Evolutionary conservation across 495 filamentous ascomycete genomes (phyloP), one percentile per base, ranked within the genome.

Genomic region (Pseudomonodictys pantanalensis): DNA sequence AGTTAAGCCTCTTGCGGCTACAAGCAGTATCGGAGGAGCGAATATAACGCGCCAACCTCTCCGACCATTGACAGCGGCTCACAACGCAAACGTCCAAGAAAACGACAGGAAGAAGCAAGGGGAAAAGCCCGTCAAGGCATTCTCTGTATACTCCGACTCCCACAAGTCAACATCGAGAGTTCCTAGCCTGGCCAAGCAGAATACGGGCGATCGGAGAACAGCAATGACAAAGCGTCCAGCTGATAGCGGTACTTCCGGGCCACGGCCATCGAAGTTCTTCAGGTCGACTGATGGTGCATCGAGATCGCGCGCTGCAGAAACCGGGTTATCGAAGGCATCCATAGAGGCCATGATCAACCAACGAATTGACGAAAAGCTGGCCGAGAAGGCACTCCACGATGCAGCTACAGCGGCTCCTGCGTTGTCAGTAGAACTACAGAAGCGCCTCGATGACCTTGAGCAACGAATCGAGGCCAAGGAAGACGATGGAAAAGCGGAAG

Each of bases 331-430:
- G 3, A 86, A 88, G 24, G 84, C 81, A n/a, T 84, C 81, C 53
- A 92, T 96, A 35, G 92, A 96, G 66, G 90, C 91, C 42, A 84
- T 97, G 72, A 89, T 98, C 6, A 88, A 93, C 69, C 87, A 84
- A 67, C 95, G 95, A 62, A 89, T 98, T 0, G 86, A 86, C 42
- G 92, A 95, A 69, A 89, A 93, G 29, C 75, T 97, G 1, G 90
- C 91, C 1, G 81, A 86, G 8, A 83, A 86, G 24, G 79, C 79
- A 0, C 70, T 81, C n/a, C 73, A 76, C 20, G 71, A 71, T 35
- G 38, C 57, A 2, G 58, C 56, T 24, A 47, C 64, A 9, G 32
- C 58, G 0, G 78, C 81, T 9, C 75, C 72, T 4, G 80, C 83
- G 22, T 78, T 92, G 17, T 87, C 82, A 56, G 88, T 91, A 17